Evolutionary conservation across 805 yeast genomes (phyloP).

Genomic region (Myxozyma neglecta): DNA sequence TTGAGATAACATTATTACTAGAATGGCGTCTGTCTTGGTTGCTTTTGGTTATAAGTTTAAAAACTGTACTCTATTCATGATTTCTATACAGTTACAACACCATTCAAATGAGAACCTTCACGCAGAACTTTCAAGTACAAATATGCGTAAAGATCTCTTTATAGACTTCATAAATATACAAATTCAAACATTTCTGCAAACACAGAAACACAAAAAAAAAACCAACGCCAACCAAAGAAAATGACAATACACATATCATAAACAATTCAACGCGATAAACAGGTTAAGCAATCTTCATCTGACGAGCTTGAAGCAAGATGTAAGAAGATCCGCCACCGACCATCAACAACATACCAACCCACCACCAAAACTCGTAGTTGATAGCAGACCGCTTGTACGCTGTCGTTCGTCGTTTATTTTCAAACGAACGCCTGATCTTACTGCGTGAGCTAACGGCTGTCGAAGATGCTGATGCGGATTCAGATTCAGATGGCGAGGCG

Average conservation of each 20-base stretch:
- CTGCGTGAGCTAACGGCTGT: conserved; percentile 11
- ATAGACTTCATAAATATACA: no score
- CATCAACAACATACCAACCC: conserved; percentile 44
- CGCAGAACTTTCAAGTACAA: no score
- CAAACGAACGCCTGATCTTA: conserved; percentile 16
- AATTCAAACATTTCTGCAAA: no score
- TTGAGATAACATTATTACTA: no score
- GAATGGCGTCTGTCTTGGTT: no score
- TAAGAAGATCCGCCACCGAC: conserved; percentile 42
- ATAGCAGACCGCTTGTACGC: conserved; percentile 36
- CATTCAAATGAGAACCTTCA: no score
- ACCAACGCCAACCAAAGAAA: background rate
- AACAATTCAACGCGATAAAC: background rate
- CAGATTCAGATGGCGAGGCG: conserved; percentile 37
- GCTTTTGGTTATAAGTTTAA: no score
- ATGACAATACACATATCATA: background rate
- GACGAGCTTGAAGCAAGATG: conserved; percentile 17
- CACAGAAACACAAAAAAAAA: background rate
- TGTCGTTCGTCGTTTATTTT: conserved; percentile 39
- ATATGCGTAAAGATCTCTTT: no score
- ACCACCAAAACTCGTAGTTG: conserved; percentile 39
- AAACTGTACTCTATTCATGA: no score
- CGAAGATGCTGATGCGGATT: conserved; percentile 29
- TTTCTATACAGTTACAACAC: no score
- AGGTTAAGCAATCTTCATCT: background rate